A percentile compares a stretch with the other conserved stretches of the same genome.
Evolutionary conservation across 1,139 yeast genomes (phyloP).

Genomic region (Schizosaccharomyces versatilis): DNA sequence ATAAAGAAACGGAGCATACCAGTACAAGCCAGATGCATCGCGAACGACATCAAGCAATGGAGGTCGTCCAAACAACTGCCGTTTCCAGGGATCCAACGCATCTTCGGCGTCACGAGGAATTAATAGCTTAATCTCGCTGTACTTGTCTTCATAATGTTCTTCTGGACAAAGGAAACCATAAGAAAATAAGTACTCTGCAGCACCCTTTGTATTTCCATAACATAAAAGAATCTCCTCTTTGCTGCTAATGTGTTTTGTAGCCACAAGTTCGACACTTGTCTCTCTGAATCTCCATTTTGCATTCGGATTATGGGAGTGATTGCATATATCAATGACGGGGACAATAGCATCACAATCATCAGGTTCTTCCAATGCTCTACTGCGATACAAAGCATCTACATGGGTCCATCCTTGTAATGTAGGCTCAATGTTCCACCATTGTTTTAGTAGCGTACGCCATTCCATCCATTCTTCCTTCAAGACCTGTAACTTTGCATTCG

Average conservation of each 20-base stretch:
- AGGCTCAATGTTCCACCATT: neutral
- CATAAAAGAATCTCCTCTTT: neutral
- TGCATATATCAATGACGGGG: neutral
- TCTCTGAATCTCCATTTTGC: neutral
- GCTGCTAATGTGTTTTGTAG: neutral
- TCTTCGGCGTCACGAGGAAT: neutral
- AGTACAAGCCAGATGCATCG: neutral
- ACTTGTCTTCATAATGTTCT: neutral
- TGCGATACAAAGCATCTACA: neutral
- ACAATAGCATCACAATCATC: neutral
- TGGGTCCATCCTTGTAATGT: neutral
- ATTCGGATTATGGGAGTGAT: neutral
- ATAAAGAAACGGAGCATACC: slow-evolving; percentile 1
- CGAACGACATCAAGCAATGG: neutral
- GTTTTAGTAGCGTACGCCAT: neutral
- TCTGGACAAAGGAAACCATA: neutral
- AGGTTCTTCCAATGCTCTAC: neutral
- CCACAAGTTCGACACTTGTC: neutral
- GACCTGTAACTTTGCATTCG: neutral
- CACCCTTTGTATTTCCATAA: neutral
- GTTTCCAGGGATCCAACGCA: neutral
- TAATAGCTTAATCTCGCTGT: neutral
- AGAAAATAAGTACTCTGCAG: neutral
- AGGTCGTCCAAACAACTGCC: neutral
- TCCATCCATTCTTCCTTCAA: neutral